Evolutionary conservation across 371 early-diverging fungal genomes (phyloP).

Genomic region (Batkoa obscura): DNA sequence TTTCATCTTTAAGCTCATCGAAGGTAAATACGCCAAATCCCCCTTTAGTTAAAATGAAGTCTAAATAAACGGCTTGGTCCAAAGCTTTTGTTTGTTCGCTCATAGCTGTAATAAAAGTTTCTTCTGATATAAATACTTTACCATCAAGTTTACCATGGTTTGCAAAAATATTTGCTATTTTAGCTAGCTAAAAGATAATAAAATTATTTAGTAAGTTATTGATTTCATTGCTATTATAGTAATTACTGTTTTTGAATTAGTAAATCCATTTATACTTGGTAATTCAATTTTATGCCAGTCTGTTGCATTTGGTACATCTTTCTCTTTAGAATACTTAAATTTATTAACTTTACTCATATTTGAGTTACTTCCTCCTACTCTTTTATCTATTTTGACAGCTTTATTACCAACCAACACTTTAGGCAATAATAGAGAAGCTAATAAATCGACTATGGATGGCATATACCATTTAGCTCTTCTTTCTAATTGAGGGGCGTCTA

Average conservation of each 20-base stretch:
- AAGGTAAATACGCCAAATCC: background rate
- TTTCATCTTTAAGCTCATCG: background rate
- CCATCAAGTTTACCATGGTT: background rate
- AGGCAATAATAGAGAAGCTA: background rate
- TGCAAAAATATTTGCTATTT: background rate
- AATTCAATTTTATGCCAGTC: background rate
- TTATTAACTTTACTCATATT: background rate
- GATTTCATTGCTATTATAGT: background rate
- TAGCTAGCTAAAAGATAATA: background rate
- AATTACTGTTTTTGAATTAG: background rate
- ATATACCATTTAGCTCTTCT: slow-evolving; percentile 1
- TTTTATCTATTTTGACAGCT: background rate
- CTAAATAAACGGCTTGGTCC: background rate
- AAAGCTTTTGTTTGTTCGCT: background rate
- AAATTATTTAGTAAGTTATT: background rate
- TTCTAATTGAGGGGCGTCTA: background rate
- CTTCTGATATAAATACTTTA: background rate
- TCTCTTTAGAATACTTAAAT: background rate
- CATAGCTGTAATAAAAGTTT: background rate
- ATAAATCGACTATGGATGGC: background rate
- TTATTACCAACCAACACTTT: background rate
- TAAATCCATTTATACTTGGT: background rate
- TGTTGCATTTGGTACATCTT: background rate
- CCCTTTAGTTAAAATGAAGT: background rate
- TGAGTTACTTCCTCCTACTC: background rate